Percentiles rank a stretch among this genome's conserved stretches.
These are phyloP conservation scores for Aureobasidium lini DNA, from an alignment of 2,329 filamentous ascomycete species.

Conservation along the genomic window DNA sequence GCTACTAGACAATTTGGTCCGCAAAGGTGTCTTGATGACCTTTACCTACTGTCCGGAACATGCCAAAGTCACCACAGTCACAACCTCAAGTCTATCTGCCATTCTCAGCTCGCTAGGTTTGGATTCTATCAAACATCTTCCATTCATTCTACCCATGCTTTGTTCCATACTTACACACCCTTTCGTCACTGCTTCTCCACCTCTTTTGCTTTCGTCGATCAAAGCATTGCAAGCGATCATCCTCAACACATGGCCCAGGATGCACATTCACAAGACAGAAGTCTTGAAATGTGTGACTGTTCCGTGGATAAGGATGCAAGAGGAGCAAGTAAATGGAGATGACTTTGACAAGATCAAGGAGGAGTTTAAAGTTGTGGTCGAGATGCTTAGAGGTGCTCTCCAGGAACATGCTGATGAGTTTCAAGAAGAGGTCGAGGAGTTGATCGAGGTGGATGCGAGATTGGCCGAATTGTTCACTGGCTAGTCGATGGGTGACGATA, in stretches of 20 bases:
- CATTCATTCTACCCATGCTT: conserved; percentile 61
- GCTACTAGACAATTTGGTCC: conserved; percentile 38
- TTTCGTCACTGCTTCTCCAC: conserved; percentile 51
- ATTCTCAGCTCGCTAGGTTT: conserved; percentile 54
- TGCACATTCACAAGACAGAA: conserved; percentile 55
- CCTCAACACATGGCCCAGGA: conserved; percentile 60
- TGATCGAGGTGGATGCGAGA: conserved; percentile 16
- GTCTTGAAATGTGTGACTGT: conserved; percentile 51
- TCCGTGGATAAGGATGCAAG: conserved; percentile 28
- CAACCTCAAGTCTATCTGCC: conserved; percentile 45
- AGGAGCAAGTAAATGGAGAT: conserved; percentile 2
- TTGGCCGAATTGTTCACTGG: not conserved
- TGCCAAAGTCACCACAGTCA: conserved; percentile 47
- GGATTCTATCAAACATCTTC: conserved; percentile 59
- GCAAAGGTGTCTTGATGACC: conserved; percentile 36
- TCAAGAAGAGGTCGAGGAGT: conserved; percentile 21
- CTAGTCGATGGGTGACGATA: too few relatives aligned
- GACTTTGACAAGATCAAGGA: conserved; percentile 16
- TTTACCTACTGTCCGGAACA: conserved; percentile 53
- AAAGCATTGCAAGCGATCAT: conserved; percentile 52
- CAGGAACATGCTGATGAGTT: conserved; percentile 21
- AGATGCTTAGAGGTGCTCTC: conserved; percentile 21
- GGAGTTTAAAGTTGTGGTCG: conserved; percentile 19
- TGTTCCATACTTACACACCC: conserved; percentile 60
- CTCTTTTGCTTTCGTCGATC: conserved; percentile 47